These are phyloP conservation scores for Haematococcus sp. DNA, from an alignment of 139 green algal species.

Conservation along the genomic window DNA sequence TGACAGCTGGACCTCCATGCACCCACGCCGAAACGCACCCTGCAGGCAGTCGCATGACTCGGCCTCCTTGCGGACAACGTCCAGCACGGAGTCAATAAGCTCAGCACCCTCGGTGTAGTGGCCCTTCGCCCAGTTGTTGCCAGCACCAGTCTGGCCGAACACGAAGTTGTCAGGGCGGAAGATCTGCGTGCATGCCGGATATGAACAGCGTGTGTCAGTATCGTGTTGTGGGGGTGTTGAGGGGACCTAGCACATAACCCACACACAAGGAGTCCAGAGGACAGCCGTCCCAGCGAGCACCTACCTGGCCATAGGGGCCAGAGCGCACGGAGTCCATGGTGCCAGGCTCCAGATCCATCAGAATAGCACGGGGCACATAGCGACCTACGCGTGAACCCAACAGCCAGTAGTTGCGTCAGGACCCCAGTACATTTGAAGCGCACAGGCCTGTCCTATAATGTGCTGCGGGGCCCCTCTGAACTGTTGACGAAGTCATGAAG, in stretches of 20 bases:
- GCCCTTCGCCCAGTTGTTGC: conserved; percentile 99
- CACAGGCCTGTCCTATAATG: no score
- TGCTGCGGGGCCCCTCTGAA: no score
- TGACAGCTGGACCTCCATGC: background rate
- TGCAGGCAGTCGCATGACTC: conserved; percentile 98
- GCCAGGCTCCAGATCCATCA: conserved; percentile 92
- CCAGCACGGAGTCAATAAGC: conserved; percentile 96
- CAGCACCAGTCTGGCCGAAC: conserved; percentile 90
- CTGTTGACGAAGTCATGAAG: no score
- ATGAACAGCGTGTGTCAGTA: background rate
- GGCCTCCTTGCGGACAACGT: conserved; percentile 97
- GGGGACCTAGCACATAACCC: background rate
- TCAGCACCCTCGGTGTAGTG: conserved; percentile 99
- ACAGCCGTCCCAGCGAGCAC: background rate
- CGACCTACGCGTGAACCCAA: conserved; percentile 45
- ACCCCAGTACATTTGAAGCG: no score
- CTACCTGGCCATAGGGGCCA: conserved; percentile 74
- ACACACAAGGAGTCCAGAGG: background rate
- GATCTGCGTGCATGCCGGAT: conserved; percentile 57
- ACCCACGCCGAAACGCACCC: conserved; percentile 43
- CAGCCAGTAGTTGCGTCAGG: no score
- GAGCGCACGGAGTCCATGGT: conserved; percentile 90
- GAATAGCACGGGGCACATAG: conserved; percentile 91
- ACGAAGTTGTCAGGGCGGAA: conserved; percentile 91
- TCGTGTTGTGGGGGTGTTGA: no score